Evolutionary conservation across 805 yeast species (phyloP).

Genomic region (Starmerella apis): DNA sequence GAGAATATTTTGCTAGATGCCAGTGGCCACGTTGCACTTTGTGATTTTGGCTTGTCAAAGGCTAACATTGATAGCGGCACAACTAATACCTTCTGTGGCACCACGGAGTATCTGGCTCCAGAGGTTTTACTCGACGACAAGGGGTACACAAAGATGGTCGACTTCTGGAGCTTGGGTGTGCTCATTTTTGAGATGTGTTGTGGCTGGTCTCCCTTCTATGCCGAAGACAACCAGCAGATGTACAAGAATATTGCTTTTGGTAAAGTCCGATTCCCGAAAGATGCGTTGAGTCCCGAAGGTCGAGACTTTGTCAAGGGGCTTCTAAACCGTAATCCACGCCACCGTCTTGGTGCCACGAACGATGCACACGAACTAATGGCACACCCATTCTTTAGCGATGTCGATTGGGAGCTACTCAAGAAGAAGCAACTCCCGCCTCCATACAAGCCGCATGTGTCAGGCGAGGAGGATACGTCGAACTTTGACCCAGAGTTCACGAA

Average conservation of each 20-base stretch:
- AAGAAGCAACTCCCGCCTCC: constrained; percentile 90
- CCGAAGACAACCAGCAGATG: constrained; percentile 97
- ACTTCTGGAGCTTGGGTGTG: constrained; percentile 97
- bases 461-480: constrained; percentile 90
- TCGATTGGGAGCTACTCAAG: constrained; percentile 76
- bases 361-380: constrained; percentile 89
- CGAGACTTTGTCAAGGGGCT: constrained; percentile 91
- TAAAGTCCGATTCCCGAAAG: constrained; percentile 93
- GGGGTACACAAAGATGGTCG: constrained; percentile 98
- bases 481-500: constrained; percentile 97
- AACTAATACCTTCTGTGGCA: constrained; percentile 95
- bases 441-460: constrained; percentile 81
- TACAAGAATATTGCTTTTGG: constrained; percentile 98
- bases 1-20: constrained; percentile 93
- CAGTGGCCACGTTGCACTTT: constrained; percentile 91
- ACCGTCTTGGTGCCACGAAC: constrained; percentile 79
- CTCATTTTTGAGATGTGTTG: constrained; percentile 97
- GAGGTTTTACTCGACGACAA: constrained; percentile 90
- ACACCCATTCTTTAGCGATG: constrained; percentile 83
- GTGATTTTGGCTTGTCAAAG: constrained; percentile 94
- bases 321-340: constrained; percentile 89
- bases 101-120: constrained; percentile 96
- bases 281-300: constrained; percentile 85
- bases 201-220: constrained; percentile 98
- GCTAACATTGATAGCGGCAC: constrained; percentile 74